Evolutionary conservation across 257 asterid genomes (phyloP).

Genomic region (Datura wrightii): DNA sequence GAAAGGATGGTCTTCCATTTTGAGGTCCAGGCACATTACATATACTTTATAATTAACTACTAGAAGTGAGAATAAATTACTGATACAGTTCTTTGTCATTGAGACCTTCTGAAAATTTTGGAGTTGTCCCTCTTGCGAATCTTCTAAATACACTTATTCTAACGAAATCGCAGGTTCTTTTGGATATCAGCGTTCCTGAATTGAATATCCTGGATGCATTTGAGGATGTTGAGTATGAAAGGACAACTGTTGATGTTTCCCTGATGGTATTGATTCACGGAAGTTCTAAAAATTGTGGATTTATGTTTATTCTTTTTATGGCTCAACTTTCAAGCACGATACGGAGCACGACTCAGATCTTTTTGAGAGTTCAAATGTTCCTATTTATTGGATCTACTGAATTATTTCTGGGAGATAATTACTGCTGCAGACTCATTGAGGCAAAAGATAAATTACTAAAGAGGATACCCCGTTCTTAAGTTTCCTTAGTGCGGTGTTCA

Average conservation of each 20-base stretch:
- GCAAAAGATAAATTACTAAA: constrained; percentile 1
- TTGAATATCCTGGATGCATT: constrained; percentile 74
- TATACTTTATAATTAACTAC: not conserved
- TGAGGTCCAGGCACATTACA: not conserved
- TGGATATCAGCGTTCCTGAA: constrained; percentile 70
- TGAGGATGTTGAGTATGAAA: constrained; percentile 85
- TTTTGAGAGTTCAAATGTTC: not conserved
- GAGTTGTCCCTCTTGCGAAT: not conserved
- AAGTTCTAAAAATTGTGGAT: not conserved
- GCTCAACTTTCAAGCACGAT: not conserved
- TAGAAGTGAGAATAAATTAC: not conserved
- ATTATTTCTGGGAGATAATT: not conserved
- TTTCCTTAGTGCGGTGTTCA: not conserved
- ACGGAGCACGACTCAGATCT: not conserved
- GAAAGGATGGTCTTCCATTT: not conserved
- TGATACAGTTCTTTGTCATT: not conserved
- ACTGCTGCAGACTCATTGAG: not conserved
- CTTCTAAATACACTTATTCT: constrained; percentile 14
- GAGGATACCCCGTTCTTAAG: not conserved
- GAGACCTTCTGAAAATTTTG: not conserved
- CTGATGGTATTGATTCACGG: constrained; percentile 49
- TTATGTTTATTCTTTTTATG: not conserved
- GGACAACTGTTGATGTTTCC: constrained; percentile 59
- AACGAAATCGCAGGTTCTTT: constrained; percentile 60
- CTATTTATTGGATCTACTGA: not conserved